A percentile compares a stretch with the other conserved stretches of the same genome.
These are phyloP conservation scores for Betula pendula DNA, from an alignment of 306 rosid species.

Conservation along the genomic window DNA sequence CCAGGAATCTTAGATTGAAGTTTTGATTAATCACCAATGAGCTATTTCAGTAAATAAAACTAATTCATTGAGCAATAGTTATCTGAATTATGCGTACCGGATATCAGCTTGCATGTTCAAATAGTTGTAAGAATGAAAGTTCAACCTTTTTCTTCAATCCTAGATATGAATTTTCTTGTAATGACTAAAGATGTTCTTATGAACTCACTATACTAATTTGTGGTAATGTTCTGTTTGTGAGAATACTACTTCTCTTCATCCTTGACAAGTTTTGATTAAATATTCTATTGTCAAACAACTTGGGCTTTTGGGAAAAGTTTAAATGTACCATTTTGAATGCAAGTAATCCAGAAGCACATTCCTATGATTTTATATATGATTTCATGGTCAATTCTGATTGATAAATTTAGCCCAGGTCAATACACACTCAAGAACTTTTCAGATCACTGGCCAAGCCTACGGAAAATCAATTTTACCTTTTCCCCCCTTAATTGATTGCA, in stretches of 20 bases:
- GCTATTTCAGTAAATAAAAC: neutral
- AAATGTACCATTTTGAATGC: no score
- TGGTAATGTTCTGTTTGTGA: neutral
- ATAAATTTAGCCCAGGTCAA: neutral
- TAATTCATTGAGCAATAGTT: neutral
- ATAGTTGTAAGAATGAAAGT: neutral
- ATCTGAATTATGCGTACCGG: neutral
- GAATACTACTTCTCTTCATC: neutral
- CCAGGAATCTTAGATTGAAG: slow-evolving; percentile 25
- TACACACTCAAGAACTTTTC: neutral
- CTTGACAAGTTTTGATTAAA: neutral
- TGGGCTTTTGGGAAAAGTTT: neutral
- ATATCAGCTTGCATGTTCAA: neutral
- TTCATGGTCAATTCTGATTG: neutral
- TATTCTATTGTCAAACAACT: neutral
- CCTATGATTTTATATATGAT: neutral
- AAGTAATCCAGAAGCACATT: neutral
- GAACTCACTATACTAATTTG: neutral
- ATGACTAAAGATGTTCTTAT: neutral
- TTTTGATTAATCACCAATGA: neutral
- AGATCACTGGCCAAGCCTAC: neutral
- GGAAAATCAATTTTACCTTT: neutral
- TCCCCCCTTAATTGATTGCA: neutral
- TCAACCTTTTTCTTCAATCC: neutral
- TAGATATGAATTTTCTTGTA: neutral